phyloP scores from a whole-genome alignment of 345 rosid genomes.

The Syzygium aromaticum region DNA sequence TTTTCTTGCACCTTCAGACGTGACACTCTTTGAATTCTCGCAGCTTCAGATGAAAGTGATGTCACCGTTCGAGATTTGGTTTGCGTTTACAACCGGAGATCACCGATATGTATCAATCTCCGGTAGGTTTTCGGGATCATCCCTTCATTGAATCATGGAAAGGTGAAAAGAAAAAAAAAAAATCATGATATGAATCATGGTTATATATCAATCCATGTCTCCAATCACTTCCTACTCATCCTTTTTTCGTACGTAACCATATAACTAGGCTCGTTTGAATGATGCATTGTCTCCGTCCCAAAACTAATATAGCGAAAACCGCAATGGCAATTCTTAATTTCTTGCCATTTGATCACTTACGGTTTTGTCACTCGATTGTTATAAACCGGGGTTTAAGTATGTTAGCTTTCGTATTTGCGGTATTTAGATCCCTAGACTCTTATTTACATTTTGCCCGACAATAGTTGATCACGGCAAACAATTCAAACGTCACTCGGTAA shows the following conservation, averaged over 20 bases:
- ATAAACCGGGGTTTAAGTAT: not conserved
- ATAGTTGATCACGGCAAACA: not conserved
- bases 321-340: not conserved
- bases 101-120: not conserved
- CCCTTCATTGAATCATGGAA: not conserved
- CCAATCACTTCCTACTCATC: not conserved
- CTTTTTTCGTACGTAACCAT: not conserved
- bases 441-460: not conserved
- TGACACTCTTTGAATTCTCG: not conserved
- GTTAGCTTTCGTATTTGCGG: not conserved
- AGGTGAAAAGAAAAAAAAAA: not conserved
- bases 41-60: not conserved
- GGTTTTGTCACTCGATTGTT: not conserved
- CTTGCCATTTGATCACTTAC: not conserved
- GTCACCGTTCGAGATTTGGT: not conserved
- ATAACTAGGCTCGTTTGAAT: not conserved
- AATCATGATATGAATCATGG: not conserved
- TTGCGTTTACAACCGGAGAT: not conserved
- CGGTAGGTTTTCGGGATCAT: not conserved
- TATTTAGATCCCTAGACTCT: not conserved
- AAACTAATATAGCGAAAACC: no score
- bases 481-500: not conserved
- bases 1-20: not conserved
- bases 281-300: no score
- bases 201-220: not conserved